Conservation (phyloP, 345 rosid species). For the Melastoma malabathricum region DNA sequence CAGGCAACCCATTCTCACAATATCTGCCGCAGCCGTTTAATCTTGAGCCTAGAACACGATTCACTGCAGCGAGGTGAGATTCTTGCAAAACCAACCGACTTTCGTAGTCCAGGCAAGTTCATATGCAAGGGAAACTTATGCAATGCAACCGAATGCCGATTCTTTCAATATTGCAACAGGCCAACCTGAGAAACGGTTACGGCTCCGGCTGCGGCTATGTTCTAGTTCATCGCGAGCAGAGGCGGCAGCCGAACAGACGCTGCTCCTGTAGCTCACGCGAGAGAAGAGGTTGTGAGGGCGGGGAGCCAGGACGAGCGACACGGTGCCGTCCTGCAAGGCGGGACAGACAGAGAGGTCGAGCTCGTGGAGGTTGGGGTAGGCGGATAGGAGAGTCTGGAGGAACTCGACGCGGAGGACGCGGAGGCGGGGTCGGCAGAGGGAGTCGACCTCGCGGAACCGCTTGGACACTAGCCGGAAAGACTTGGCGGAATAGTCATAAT, state of each 20-base stretch:
- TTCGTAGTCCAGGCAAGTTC: no score
- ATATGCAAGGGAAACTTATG: no score
- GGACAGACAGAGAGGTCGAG: slow-evolving; percentile 87
- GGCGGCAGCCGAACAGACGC: background rate
- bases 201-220: no score
- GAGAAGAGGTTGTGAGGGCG: background rate
- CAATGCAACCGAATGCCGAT: no score
- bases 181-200: no score
- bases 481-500: slow-evolving; percentile 42
- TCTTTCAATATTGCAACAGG: no score
- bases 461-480: slow-evolving; percentile 61
- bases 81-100: no score
- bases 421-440: slow-evolving; percentile 33
- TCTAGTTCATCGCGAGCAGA: background rate
- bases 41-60: no score
- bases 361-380: slow-evolving; percentile 27
- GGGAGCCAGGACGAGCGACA: slow-evolving; percentile 22
- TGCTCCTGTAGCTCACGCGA: background rate
- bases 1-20: no score
- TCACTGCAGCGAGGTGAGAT: no score
- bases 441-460: slow-evolving; percentile 61
- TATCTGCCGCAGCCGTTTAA: no score
- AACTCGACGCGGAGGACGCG: slow-evolving; percentile 61
- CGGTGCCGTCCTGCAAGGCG: slow-evolving; percentile 44
- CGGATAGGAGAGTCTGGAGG: slow-evolving; percentile 33